Base-by-base conservation (phyloP, 495 filamentous ascomycete species). In the Neurospora sp. region DNA sequence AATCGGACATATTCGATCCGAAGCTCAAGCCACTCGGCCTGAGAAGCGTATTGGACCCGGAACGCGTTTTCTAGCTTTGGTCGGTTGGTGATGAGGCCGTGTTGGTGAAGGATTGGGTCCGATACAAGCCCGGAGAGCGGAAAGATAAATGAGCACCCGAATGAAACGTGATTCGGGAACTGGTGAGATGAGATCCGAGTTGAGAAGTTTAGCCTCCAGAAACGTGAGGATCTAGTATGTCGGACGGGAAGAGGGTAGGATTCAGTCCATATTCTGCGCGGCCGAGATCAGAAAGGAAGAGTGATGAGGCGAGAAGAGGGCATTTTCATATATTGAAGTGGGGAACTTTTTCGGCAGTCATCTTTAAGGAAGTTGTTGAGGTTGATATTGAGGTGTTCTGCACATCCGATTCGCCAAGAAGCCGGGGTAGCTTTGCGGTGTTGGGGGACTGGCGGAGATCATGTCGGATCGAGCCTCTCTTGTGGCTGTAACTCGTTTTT, bases 381-480 rank as follows among this genome's bases (percentile, higher is more conserved):
- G 70, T 35, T 18, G 70, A 71, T 61, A 42, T 61, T 37, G 40
- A 61, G 37, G 5, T 61, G 38, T 16, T 68, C 74, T 80, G 76
- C 78, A 79, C 76, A 78, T 79, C 76, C 71, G 39, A 65, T 68
- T 35, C 68, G 74, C 74, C 72, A 71, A 76, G 74, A 59, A 39
- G 10, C 76, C 69, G 73, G 75, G 75, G 72, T 37, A 14, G n/a
- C 18, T 46, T 46, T 46, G 42, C 8, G 18, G 7, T 46, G 42
- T 46, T 46, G 42, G 42, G 42, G 18, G 42, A n/a, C 22, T 3
- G 48, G 48, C 44, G 44, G 22, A 59, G 48, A 59, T 59, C 48
- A 59, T 22, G 22, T 5, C 10, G 20, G 46, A 59, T 0, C 20
- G 44, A 59, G 20, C 48, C 48, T 14, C 42, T 44, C 18, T 46